Evolutionary conservation across 345 rosid species (phyloP).

Genomic region (Triadica sebifera): DNA sequence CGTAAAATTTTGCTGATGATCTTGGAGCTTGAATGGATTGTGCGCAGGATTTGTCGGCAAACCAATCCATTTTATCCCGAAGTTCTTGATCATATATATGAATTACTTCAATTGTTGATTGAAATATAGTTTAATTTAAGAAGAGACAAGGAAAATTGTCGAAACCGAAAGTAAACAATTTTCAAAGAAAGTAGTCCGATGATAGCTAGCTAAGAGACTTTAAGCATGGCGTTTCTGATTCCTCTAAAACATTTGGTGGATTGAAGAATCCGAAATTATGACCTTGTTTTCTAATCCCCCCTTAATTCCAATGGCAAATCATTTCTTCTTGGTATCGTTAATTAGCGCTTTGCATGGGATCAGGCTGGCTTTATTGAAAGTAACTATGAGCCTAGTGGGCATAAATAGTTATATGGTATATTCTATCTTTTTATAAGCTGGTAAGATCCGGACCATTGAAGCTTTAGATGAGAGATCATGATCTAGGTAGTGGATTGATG

Average conservation of each 20-base stretch:
- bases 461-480: background rate
- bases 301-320: no score
- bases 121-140: background rate
- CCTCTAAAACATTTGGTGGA: background rate
- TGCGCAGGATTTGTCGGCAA: background rate
- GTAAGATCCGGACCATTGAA: background rate
- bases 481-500: conserved; percentile 17
- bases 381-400: no score
- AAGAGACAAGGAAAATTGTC: background rate
- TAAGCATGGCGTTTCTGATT: background rate
- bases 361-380: no score
- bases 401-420: no score
- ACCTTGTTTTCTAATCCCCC: background rate
- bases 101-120: background rate
- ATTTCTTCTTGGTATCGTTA: no score
- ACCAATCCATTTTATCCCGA: background rate
- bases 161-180: no score
- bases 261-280: background rate
- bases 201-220: no score
- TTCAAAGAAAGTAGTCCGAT: background rate
- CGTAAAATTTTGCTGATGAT: background rate
- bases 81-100: background rate
- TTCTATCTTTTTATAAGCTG: background rate
- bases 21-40: background rate
- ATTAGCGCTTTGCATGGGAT: no score